Evolutionary conservation across 2,329 filamentous ascomycete genomes (phyloP).

Genomic region (Alternaria burnsii): DNA sequence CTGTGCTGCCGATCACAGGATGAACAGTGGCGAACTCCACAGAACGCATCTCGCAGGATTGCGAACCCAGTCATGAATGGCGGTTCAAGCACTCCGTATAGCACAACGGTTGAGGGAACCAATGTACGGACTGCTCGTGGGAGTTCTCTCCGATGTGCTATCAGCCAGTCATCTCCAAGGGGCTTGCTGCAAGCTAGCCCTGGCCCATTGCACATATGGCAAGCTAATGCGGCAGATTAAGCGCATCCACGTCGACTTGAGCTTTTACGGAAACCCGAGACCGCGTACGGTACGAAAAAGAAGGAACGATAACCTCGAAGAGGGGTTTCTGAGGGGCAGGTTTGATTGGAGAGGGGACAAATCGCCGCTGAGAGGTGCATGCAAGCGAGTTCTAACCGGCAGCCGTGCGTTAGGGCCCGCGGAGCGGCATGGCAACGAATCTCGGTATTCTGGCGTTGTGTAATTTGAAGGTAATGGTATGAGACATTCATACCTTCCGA

Average conservation of each 20-base stretch:
- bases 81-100: background rate
- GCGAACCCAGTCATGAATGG: background rate
- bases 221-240: conserved; percentile 7
- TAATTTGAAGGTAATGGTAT: background rate
- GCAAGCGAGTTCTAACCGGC: conserved; percentile 1
- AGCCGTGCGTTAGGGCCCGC: conserved; percentile 1
- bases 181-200: background rate
- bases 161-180: conserved; percentile 3
- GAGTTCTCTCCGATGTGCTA: conserved; percentile 5
- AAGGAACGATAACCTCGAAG: background rate
- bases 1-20: conserved; percentile 7
- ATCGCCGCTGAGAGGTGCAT: background rate
- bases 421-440: background rate
- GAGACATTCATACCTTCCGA: background rate
- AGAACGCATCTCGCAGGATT: background rate
- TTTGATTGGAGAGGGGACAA: background rate
- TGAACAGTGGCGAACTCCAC: background rate
- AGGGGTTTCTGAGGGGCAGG: conserved; percentile 1
- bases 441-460: background rate
- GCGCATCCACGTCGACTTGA: background rate
- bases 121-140: background rate
- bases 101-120: background rate
- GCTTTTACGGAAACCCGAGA: background rate
- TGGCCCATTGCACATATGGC: background rate
- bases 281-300: background rate